Conservation (phyloP, 257 asterid genomes). For the Fraxinus pennsylvanica region DNA sequence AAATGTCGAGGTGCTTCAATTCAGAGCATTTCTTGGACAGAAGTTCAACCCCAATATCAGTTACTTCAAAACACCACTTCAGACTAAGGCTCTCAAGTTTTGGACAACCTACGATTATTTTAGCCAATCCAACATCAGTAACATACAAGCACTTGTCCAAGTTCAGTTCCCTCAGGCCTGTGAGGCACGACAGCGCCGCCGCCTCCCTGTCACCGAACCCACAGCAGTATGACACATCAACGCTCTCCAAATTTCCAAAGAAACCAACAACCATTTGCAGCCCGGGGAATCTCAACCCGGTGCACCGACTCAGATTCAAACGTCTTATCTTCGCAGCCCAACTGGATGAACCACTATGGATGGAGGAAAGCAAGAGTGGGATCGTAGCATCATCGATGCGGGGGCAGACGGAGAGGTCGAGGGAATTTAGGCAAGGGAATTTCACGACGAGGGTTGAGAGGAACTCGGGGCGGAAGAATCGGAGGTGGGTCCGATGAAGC, state of each 20-base stretch:
- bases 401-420: constrained; percentile 75
- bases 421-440: constrained; percentile 42
- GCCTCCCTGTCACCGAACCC: constrained; percentile 71
- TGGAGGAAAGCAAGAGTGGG: constrained; percentile 26
- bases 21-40: constrained; percentile 50
- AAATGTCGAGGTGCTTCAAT: constrained; percentile 57
- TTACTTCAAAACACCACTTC: constrained; percentile 66
- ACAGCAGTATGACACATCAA: constrained; percentile 57
- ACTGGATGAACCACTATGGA: neutral
- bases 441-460: constrained; percentile 48
- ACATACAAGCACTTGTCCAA: constrained; percentile 57
- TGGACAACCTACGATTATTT: constrained; percentile 55
- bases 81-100: constrained; percentile 51
- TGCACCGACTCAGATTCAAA: constrained; percentile 53
- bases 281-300: constrained; percentile 46
- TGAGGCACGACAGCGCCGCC: constrained; percentile 49
- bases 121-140: constrained; percentile 68
- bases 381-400: constrained; percentile 48
- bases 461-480: constrained; percentile 63
- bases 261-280: constrained; percentile 39
- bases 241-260: constrained; percentile 42
- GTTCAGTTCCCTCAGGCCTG: constrained; percentile 46
- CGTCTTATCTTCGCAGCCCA: constrained; percentile 40
- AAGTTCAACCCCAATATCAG: constrained; percentile 61
- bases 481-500: constrained; percentile 56